phyloP scores from a whole-genome alignment of 306 rosid genomes.

The Sicyos edulis region DNA sequence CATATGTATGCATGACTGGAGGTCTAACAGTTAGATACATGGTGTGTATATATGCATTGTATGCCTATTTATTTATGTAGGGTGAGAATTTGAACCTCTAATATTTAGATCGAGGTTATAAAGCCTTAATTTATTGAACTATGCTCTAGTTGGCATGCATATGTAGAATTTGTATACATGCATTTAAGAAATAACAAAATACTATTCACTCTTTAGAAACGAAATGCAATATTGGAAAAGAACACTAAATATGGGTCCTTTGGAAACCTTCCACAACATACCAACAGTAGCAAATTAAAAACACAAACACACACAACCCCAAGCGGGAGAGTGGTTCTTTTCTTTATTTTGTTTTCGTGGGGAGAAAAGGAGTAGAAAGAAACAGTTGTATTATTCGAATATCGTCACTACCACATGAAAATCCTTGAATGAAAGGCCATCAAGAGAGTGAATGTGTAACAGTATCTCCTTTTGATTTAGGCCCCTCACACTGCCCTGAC shows the following conservation, averaged over 20 bases:
- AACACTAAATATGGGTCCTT: conserved; percentile 4
- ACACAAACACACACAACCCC: conserved; percentile 9
- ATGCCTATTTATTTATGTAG: too few species aligned
- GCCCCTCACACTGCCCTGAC: conserved; percentile 46
- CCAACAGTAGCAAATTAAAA: conserved; percentile 5
- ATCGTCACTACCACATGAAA: conserved; percentile 14
- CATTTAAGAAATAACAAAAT: not conserved
- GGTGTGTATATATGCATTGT: not conserved
- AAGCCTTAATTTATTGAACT: too few species aligned
- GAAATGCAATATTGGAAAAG: not conserved
- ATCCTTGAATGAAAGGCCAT: not conserved
- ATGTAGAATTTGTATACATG: too few species aligned
- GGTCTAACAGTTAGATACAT: too few species aligned
- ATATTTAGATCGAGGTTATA: too few species aligned
- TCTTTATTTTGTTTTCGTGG: not conserved
- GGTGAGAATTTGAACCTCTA: too few species aligned
- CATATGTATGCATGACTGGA: too few species aligned
- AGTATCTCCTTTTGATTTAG: not conserved
- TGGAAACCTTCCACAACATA: not conserved
- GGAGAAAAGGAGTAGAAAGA: not conserved
- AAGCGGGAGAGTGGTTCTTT: not conserved
- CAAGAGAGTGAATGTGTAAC: conserved; percentile 17
- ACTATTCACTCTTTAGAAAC: not conserved
- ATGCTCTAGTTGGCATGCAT: too few species aligned
- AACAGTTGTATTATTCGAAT: conserved; percentile 8